Conservation (phyloP, 1,139 yeast genomes). For the Taphrina pruni region DNA sequence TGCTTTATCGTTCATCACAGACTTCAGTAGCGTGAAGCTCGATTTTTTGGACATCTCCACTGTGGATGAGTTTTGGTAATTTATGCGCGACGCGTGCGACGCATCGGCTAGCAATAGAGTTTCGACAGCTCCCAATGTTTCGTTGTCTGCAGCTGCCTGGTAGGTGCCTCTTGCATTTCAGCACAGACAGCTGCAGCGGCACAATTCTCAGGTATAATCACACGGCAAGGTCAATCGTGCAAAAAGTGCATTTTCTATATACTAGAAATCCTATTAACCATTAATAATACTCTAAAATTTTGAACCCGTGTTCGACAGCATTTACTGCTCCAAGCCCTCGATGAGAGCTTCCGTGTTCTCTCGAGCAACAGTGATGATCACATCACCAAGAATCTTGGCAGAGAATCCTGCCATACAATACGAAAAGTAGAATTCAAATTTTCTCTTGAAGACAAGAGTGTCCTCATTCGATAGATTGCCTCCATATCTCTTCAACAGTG, state of each 20-base stretch:
- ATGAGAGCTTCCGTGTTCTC: conserved; percentile 27
- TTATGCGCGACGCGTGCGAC: conserved; percentile 2
- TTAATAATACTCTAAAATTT: not conserved
- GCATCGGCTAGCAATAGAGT: conserved; percentile 10
- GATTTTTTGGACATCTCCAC: not conserved
- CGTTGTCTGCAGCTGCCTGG: too few relatives aligned
- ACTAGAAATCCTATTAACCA: not conserved
- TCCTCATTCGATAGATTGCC: conserved; percentile 27
- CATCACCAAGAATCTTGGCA: conserved; percentile 32
- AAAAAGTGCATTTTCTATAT: too few relatives aligned
- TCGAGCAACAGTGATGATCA: conserved; percentile 38
- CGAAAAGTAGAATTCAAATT: conserved; percentile 33
- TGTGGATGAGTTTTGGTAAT: not conserved
- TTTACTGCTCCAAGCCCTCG: conserved; percentile 30
- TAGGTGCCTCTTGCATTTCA: too few relatives aligned
- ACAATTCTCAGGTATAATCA: too few relatives aligned
- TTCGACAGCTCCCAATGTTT: not conserved
- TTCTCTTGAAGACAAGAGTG: conserved; percentile 30
- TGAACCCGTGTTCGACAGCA: not conserved
- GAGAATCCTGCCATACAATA: conserved; percentile 40
- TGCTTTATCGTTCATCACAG: too few relatives aligned
- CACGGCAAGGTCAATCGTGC: too few relatives aligned
- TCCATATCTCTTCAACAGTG: conserved; percentile 27
- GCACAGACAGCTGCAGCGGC: too few relatives aligned
- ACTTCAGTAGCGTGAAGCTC: too few relatives aligned